Conservation (phyloP, 2,329 filamentous ascomycete species). For the Diplodia seriata region DNA sequence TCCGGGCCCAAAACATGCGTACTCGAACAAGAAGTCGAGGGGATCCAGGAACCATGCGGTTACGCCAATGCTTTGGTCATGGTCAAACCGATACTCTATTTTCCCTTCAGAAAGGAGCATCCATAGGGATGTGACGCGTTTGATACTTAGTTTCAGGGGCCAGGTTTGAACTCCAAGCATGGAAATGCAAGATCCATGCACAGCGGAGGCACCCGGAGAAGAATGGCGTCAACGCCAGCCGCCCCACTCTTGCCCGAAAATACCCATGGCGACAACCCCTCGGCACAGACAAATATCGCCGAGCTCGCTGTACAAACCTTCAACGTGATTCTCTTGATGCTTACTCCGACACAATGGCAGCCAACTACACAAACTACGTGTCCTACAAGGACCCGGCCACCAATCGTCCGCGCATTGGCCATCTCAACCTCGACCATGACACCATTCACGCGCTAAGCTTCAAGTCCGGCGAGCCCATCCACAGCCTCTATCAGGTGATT, state of each 20-base stretch:
- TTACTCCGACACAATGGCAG: background rate
- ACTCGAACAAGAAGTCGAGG: background rate
- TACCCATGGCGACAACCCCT: too few species aligned
- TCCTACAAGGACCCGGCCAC: slow-evolving; percentile 1
- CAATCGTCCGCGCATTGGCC: slow-evolving; percentile 48
- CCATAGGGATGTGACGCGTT: too few species aligned
- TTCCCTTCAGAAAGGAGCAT: too few species aligned
- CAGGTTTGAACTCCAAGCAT: too few species aligned
- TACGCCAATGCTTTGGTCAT: background rate
- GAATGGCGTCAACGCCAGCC: slow-evolving; percentile 4
- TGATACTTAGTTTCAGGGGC: too few species aligned
- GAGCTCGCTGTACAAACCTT: background rate
- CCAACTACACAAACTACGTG: slow-evolving; percentile 1
- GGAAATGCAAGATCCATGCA: too few species aligned
- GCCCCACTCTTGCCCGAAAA: slow-evolving; percentile 10
- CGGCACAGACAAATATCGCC: slow-evolving; percentile 7
- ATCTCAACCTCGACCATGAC: slow-evolving; percentile 48
- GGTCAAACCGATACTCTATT: background rate
- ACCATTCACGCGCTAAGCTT: slow-evolving; percentile 56
- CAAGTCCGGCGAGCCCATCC: slow-evolving; percentile 55
- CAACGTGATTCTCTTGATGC: too few species aligned
- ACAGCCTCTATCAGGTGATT: slow-evolving; percentile 61
- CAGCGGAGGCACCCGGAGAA: background rate
- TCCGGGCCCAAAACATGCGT: background rate
- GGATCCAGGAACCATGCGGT: background rate